Conservation (phyloP, 306 rosid genomes). For the Inga leiocalycina region DNA sequence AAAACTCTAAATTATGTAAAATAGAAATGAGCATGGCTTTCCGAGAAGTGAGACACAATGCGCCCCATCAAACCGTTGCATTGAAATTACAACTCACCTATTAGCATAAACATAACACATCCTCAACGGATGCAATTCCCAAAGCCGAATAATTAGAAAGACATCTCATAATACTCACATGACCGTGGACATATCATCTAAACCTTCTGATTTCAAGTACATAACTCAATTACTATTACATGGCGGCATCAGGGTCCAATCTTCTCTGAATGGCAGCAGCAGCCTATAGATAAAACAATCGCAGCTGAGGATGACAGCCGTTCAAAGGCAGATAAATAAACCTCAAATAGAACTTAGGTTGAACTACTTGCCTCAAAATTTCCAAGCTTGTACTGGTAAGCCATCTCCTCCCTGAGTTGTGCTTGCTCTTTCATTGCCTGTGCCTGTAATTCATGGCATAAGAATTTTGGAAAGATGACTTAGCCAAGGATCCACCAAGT, state of each 20-base stretch:
- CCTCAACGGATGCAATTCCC: background rate
- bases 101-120: conserved; percentile 12
- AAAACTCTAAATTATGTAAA: background rate
- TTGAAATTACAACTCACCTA: background rate
- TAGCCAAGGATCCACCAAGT: background rate
- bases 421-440: conserved; percentile 99
- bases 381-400: conserved; percentile 92
- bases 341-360: conserved; percentile 19
- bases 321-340: background rate
- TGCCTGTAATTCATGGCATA: conserved; percentile 62
- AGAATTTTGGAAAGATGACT: conserved; percentile 1
- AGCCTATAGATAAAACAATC: conserved; percentile 54
- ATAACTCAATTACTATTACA: conserved; percentile 43
- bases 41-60: background rate
- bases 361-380: conserved; percentile 71
- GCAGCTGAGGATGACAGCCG: conserved; percentile 15
- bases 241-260: conserved; percentile 87
- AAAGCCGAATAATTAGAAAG: conserved; percentile 8
- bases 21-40: background rate
- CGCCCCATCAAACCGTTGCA: background rate
- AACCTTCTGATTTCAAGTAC: conserved; percentile 15
- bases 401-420: conserved; percentile 98
- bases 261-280: conserved; percentile 98
- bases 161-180: conserved; percentile 5
- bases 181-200: conserved; percentile 21